Percentiles rank a stretch among this genome's conserved stretches.
phyloP scores from a whole-genome alignment of 1,284 basidiomycete genomes.

The Pyrrhoderma lamaoense region DNA sequence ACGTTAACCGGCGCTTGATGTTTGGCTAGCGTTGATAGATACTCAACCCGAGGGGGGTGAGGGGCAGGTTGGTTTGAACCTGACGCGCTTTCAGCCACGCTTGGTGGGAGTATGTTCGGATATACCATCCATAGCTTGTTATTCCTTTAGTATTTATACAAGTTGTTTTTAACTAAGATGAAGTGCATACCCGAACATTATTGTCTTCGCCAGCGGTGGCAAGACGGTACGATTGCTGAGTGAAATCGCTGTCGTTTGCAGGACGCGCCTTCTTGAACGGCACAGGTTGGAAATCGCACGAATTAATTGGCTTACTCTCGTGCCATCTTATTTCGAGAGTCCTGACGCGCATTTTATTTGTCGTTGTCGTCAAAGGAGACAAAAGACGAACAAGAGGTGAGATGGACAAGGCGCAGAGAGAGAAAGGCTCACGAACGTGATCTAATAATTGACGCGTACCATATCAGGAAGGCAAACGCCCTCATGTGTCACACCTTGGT shows the following conservation, averaged over 20 bases:
- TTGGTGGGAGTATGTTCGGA: conserved; percentile 75
- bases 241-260: conserved; percentile 49
- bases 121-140: conserved; percentile 88
- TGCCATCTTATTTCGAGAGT: conserved; percentile 93
- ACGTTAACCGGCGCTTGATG: conserved; percentile 97
- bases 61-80: conserved; percentile 37
- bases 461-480: neutral
- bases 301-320: conserved; percentile 89
- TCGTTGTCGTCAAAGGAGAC: neutral
- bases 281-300: conserved; percentile 86
- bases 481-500: no score
- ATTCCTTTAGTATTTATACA: neutral
- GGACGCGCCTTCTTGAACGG: conserved; percentile 72
- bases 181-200: conserved; percentile 76
- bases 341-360: conserved; percentile 59
- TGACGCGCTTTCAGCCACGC: conserved; percentile 45
- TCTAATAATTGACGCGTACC: conserved; percentile 11
- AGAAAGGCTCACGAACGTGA: neutral
- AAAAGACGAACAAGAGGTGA: conserved; percentile 2
- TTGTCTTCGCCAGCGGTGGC: conserved; percentile 97
- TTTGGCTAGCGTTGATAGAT: conserved; percentile 87
- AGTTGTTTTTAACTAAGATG: neutral
- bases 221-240: conserved; percentile 72
- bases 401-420: neutral
- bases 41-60: conserved; percentile 88